Conservation (phyloP, 1,284 basidiomycete species). For the Apiotrichum gamsii region DNA sequence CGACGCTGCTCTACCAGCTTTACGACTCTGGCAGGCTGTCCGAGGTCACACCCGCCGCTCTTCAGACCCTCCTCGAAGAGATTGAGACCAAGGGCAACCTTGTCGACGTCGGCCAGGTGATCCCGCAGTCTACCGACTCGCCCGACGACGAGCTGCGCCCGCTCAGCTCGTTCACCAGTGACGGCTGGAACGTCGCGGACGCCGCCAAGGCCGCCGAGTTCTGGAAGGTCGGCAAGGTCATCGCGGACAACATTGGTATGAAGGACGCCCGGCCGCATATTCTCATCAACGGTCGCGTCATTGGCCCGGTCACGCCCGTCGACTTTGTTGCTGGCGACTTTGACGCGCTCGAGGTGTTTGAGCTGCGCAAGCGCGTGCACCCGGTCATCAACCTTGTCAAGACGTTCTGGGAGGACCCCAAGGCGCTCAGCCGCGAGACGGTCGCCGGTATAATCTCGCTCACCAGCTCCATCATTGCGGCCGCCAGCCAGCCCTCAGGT, state of each 20-base stretch:
- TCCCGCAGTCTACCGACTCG: background rate
- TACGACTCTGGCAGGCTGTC: conserved; percentile 23
- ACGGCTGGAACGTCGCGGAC: conserved; percentile 24
- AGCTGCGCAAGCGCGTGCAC: conserved; percentile 61
- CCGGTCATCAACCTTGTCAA: conserved; percentile 62
- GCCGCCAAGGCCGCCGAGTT: conserved; percentile 33
- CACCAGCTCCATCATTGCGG: conserved; percentile 63
- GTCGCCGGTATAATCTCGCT: conserved; percentile 59
- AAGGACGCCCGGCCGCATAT: conserved; percentile 57
- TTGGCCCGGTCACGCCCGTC: conserved; percentile 57
- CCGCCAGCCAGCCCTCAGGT: conserved; percentile 59
- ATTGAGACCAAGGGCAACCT: conserved; percentile 15
- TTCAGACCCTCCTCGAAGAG: conserved; percentile 33
- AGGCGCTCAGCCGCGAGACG: conserved; percentile 50
- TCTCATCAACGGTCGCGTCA: conserved; percentile 73
- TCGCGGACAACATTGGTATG: conserved; percentile 51
- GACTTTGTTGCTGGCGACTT: conserved; percentile 65
- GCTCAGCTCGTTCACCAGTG: conserved; percentile 16
- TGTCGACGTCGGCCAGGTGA: conserved; percentile 16
- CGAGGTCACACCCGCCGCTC: conserved; percentile 22
- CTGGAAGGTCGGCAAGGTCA: conserved; percentile 31
- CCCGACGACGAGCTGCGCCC: background rate
- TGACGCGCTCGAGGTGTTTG: conserved; percentile 61
- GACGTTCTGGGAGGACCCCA: conserved; percentile 51
- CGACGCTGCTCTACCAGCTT: conserved; percentile 40